These are phyloP conservation scores for Vicia sativa DNA, from an alignment of 306 rosid species.

Conservation along the genomic window DNA sequence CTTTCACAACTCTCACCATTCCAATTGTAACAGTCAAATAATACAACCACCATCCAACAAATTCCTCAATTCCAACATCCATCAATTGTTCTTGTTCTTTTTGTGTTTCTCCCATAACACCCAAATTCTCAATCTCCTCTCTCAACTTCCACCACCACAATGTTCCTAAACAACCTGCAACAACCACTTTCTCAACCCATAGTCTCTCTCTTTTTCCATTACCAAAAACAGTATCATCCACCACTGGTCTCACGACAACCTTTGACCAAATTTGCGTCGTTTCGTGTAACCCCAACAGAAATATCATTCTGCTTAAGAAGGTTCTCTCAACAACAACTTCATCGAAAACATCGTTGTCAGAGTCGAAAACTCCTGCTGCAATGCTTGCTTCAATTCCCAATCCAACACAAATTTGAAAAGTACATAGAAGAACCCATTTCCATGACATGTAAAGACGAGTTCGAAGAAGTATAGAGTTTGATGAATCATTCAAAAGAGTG, in stretches of 20 bases:
- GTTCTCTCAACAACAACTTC: slow-evolving; percentile 39
- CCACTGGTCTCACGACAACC: slow-evolving; percentile 83
- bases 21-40: slow-evolving; percentile 77
- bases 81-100: slow-evolving; percentile 45
- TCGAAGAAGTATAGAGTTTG: slow-evolving; percentile 17
- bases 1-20: slow-evolving; percentile 69
- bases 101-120: slow-evolving; percentile 53
- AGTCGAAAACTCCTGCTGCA: slow-evolving; percentile 40
- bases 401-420: slow-evolving; percentile 72
- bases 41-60: slow-evolving; percentile 81
- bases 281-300: slow-evolving; percentile 82
- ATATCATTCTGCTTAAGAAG: slow-evolving; percentile 53
- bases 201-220: slow-evolving; percentile 45
- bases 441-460: slow-evolving; percentile 58
- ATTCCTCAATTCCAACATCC: slow-evolving; percentile 58
- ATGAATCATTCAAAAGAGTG: slow-evolving; percentile 33
- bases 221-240: slow-evolving; percentile 80
- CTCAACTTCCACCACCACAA: slow-evolving; percentile 94
- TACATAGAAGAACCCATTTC: slow-evolving; percentile 75
- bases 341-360: slow-evolving; percentile 6
- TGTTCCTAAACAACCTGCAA: slow-evolving; percentile 60
- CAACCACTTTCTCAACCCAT: slow-evolving; percentile 62
- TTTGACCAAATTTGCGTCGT: slow-evolving; percentile 73
- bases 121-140: slow-evolving; percentile 73
- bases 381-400: slow-evolving; percentile 67